A percentile compares a stretch with the other conserved stretches of the same genome.
phyloP scores from a whole-genome alignment of 2,329 filamentous ascomycete genomes.

The Diaporthe vaccinii region DNA sequence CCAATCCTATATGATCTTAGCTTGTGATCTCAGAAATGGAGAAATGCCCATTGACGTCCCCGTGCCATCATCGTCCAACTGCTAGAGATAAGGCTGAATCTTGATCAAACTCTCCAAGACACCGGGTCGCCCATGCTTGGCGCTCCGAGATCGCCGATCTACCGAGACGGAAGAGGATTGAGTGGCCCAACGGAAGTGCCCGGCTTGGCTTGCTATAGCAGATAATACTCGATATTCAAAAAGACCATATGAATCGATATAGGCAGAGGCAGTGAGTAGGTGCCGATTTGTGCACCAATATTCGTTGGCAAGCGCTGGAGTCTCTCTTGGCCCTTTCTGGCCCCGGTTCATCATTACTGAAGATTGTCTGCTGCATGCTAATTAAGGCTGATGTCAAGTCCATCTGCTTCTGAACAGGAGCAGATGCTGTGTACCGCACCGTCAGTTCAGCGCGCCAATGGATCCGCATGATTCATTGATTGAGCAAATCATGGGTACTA shows the following conservation, averaged over 20 bases:
- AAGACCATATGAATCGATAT: not conserved
- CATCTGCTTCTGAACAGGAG: not conserved
- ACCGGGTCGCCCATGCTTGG: conserved; percentile 23
- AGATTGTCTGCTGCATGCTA: not conserved
- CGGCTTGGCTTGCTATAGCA: conserved; percentile 7
- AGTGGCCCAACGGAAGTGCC: not conserved
- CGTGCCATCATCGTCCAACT: not conserved
- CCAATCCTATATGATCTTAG: not conserved
- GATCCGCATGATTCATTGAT: not conserved
- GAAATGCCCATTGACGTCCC: not conserved
- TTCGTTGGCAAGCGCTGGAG: not conserved
- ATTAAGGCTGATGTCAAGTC: no score
- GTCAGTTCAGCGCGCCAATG: not conserved
- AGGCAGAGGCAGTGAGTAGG: not conserved
- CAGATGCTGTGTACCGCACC: not conserved
- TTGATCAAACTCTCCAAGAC: conserved; percentile 20
- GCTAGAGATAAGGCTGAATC: conserved; percentile 14
- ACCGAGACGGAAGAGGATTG: conserved; percentile 5
- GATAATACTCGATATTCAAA: not conserved
- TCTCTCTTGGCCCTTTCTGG: not conserved
- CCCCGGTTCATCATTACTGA: not conserved
- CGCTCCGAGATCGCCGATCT: conserved; percentile 26
- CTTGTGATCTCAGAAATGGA: not conserved
- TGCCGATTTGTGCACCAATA: no score
- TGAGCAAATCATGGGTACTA: no score